phyloP scores from a whole-genome alignment of 352 stramenopile genomes.

The Phytophthora pistaciae region DNA sequence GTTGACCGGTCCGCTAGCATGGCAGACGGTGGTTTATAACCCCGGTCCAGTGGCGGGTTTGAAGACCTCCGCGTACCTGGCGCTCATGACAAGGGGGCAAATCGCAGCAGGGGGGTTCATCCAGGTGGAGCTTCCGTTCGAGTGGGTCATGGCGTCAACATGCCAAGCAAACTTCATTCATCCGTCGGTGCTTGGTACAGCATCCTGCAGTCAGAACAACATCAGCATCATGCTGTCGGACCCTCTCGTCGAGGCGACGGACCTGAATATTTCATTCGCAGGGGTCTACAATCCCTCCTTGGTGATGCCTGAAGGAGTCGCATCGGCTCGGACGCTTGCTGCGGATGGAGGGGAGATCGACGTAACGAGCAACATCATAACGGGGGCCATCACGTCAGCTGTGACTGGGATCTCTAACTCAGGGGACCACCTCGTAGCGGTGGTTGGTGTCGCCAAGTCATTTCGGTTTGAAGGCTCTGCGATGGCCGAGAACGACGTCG shows the following conservation, averaged over 20 bases:
- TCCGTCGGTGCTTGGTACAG: slow-evolving; percentile 37
- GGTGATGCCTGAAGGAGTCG: slow-evolving; percentile 40
- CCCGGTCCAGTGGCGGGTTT: slow-evolving; percentile 67
- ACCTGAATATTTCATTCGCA: slow-evolving; percentile 47
- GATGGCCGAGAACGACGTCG: slow-evolving; percentile 46
- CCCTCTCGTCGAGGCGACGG: slow-evolving; percentile 42
- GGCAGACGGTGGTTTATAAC: slow-evolving; percentile 50
- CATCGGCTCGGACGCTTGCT: slow-evolving; percentile 36
- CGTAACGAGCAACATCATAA: slow-evolving; percentile 40
- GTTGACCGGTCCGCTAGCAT: slow-evolving; percentile 49
- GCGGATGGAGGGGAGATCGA: slow-evolving; percentile 61
- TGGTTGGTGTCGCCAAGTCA: slow-evolving; percentile 55
- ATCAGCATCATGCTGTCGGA: slow-evolving; percentile 50
- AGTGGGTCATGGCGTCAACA: slow-evolving; percentile 48
- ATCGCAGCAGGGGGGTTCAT: slow-evolving; percentile 48
- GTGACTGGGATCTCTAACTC: slow-evolving; percentile 49
- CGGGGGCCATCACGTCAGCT: slow-evolving; percentile 43
- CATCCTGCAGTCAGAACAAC: slow-evolving; percentile 42
- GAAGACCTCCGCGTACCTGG: slow-evolving; percentile 47
- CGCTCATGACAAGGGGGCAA: slow-evolving; percentile 50
- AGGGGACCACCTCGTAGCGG: slow-evolving; percentile 57
- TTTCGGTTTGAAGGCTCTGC: slow-evolving; percentile 61
- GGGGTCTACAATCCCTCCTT: slow-evolving; percentile 56
- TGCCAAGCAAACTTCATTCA: slow-evolving; percentile 48
- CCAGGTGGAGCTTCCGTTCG: slow-evolving; percentile 46